phyloP scores from a whole-genome alignment of 108 stramenopile genomes.

The Skeletonema grethae region DNA sequence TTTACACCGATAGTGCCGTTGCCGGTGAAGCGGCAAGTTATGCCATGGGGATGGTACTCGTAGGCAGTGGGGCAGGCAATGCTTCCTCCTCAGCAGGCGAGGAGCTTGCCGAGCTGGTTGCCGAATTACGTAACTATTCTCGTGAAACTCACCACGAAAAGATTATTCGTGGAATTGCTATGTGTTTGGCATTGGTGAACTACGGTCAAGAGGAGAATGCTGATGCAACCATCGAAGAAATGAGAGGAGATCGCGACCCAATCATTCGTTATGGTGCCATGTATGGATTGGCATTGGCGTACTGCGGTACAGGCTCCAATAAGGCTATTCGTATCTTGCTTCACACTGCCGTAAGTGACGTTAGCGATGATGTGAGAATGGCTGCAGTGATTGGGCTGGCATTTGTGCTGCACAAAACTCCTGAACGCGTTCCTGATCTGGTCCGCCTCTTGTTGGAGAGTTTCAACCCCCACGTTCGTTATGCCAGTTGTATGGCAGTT shows the following conservation, averaged over 20 bases:
- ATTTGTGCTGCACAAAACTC: constrained; percentile 96
- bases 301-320: constrained; percentile 97
- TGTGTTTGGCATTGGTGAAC: constrained; percentile 94
- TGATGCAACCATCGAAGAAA: constrained; percentile 94
- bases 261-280: constrained; percentile 98
- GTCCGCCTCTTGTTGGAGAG: constrained; percentile 95
- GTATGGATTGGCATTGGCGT: constrained; percentile 96
- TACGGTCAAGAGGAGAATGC: constrained; percentile 97
- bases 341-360: constrained; percentile 98
- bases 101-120: constrained; percentile 76
- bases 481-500: constrained; percentile 98
- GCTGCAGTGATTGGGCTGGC: constrained; percentile 97
- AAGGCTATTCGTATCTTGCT: constrained; percentile 94
- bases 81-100: constrained; percentile 61
- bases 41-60: constrained; percentile 96
- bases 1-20: constrained; percentile 96
- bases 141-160: constrained; percentile 99
- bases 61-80: constrained; percentile 91
- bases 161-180: constrained; percentile 96
- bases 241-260: constrained; percentile 95
- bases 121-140: constrained; percentile 93
- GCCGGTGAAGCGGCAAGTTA: constrained; percentile 98
- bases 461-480: constrained; percentile 99
- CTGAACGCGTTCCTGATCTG: constrained; percentile 91
- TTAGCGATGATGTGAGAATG: constrained; percentile 97